Evolutionary conservation across 768 basidiomycete genomes (phyloP).

Genomic region (Hebeloma cylindrosporum): DNA sequence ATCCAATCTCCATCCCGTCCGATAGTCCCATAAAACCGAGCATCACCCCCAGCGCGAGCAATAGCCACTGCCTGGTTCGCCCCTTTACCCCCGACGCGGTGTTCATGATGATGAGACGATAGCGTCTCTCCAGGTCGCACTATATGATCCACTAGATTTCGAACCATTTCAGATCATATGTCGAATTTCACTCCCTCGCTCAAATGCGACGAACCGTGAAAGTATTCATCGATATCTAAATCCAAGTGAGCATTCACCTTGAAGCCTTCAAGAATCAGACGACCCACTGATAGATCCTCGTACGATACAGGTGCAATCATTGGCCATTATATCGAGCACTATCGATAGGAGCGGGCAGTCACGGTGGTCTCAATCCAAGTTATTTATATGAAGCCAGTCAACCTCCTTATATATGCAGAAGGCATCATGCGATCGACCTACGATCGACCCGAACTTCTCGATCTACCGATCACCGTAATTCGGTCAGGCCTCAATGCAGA

Average conservation of each 20-base stretch:
- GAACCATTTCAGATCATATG: no score
- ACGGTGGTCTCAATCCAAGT: no score
- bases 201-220: conserved; percentile 41
- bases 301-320: conserved; percentile 34
- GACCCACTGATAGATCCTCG: conserved; percentile 53
- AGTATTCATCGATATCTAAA: conserved; percentile 62
- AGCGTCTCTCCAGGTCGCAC: conserved; percentile 61
- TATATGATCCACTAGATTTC: conserved; percentile 48
- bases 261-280: background rate
- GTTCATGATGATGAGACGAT: conserved; percentile 48
- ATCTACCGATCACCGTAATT: no score
- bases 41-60: conserved; percentile 48
- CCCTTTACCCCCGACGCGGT: conserved; percentile 60
- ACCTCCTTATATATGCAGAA: no score
- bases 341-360: no score
- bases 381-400: no score
- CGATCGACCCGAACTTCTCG: no score
- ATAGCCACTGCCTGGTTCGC: conserved; percentile 65
- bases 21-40: conserved; percentile 50
- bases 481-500: no score
- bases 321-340: background rate
- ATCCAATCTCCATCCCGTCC: conserved; percentile 56
- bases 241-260: background rate
- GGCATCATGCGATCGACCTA: no score
- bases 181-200: no score